phyloP scores from a whole-genome alignment of 164 flowering plant species.

The Warburgia ugandensis region DNA sequence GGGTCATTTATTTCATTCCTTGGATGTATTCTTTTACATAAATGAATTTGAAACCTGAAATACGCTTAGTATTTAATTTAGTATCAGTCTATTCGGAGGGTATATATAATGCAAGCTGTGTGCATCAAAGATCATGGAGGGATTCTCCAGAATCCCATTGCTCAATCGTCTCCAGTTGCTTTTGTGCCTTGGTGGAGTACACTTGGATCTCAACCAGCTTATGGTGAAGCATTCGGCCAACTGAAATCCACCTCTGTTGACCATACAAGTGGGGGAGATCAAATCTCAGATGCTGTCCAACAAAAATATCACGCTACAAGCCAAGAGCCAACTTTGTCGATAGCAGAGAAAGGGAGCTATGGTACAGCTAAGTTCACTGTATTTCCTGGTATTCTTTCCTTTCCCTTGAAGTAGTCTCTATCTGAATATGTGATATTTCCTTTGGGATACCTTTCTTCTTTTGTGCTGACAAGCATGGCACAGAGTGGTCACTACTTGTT shows the following conservation, averaged over 20 bases:
- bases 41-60: too few relatives aligned
- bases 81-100: not conserved
- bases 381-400: slow-evolving; percentile 36
- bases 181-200: slow-evolving; percentile 42
- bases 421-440: too few relatives aligned
- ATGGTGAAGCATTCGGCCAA: slow-evolving; percentile 32
- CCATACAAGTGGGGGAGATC: slow-evolving; percentile 20
- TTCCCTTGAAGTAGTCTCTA: not conserved
- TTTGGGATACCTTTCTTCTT: too few relatives aligned
- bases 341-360: slow-evolving; percentile 14
- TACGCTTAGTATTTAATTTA: not conserved
- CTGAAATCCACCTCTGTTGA: slow-evolving; percentile 24
- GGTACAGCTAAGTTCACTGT: slow-evolving; percentile 34
- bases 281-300: slow-evolving; percentile 9
- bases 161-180: slow-evolving; percentile 30
- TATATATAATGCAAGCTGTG: slow-evolving; percentile 29
- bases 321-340: slow-evolving; percentile 10
- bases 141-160: slow-evolving; percentile 25
- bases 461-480: too few relatives aligned
- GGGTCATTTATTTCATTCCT: too few relatives aligned
- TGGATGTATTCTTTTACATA: too few relatives aligned
- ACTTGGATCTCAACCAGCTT: slow-evolving; percentile 28
- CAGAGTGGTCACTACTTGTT: too few relatives aligned
- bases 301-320: slow-evolving; percentile 11
- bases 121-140: slow-evolving; percentile 39